Conservation (phyloP, 2,329 filamentous ascomycete species). For the Chalaropsis thielavioides region DNA sequence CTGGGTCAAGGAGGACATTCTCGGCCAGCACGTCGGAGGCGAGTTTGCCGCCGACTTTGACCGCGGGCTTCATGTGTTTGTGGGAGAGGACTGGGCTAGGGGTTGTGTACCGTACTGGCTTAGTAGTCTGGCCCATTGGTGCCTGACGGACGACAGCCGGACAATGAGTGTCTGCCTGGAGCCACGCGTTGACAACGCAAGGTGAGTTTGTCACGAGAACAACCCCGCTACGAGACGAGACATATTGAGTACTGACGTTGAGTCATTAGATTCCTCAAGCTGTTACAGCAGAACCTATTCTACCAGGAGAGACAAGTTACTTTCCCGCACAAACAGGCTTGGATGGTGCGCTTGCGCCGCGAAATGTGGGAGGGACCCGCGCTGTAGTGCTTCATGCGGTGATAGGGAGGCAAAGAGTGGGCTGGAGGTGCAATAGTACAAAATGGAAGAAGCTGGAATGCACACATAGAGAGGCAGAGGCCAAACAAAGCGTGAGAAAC, state of each 20-base stretch:
- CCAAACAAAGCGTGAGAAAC: too few relatives aligned
- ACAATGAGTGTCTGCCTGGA: slow-evolving; percentile 77
- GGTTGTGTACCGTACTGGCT: slow-evolving; percentile 74
- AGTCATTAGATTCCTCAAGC: slow-evolving; percentile 31
- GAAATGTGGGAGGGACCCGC: slow-evolving; percentile 66
- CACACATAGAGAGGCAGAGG: too few relatives aligned
- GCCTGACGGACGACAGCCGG: slow-evolving; percentile 59
- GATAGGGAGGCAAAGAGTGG: neutral
- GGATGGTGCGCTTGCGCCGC: slow-evolving; percentile 64
- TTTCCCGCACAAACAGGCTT: slow-evolving; percentile 86
- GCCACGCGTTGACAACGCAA: slow-evolving; percentile 78
- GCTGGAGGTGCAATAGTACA: neutral
- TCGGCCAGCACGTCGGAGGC: slow-evolving; percentile 54
- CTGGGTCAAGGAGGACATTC: slow-evolving; percentile 84
- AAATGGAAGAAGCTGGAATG: neutral
- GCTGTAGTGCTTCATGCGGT: slow-evolving; percentile 26
- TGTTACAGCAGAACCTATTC: slow-evolving; percentile 63
- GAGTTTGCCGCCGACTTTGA: slow-evolving; percentile 61
- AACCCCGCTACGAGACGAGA: neutral
- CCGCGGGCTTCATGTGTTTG: slow-evolving; percentile 70
- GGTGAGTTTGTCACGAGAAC: slow-evolving; percentile 38
- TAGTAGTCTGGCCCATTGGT: slow-evolving; percentile 75
- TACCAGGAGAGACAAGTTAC: slow-evolving; percentile 72
- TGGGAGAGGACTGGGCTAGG: slow-evolving; percentile 85
- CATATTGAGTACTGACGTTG: neutral